Conservation (phyloP, 164 flowering plant species). For the Kalanchoe fedtschenkoi region DNA sequence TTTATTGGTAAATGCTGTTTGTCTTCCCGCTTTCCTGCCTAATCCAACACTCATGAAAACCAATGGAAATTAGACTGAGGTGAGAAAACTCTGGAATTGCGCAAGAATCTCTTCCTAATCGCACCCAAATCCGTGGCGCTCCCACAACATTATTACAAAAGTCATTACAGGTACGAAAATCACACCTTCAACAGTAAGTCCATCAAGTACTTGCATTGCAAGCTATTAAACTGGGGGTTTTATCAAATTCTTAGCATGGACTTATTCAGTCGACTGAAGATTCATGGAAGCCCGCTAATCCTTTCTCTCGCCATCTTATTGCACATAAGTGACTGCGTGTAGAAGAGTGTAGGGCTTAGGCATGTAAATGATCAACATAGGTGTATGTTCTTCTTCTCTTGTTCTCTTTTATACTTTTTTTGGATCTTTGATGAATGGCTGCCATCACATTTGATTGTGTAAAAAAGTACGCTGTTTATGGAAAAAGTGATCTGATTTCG, state of each 20-base stretch:
- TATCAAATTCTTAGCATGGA: not conserved
- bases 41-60: not conserved
- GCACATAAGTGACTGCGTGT: no score
- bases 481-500: no score
- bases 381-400: not conserved
- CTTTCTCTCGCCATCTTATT: no score
- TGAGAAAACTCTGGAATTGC: not conserved
- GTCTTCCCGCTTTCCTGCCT: not conserved
- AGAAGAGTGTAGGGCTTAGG: not conserved
- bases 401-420: not conserved
- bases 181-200: not conserved
- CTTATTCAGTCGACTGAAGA: not conserved
- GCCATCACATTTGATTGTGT: not conserved
- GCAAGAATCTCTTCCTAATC: not conserved
- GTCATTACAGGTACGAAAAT: not conserved
- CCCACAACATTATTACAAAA: not conserved
- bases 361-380: not conserved
- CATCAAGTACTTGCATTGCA: not conserved
- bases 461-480: no score
- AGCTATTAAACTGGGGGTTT: not conserved
- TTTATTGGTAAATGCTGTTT: not conserved
- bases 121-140: not conserved
- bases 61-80: not conserved
- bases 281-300: not conserved
- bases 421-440: not conserved